Evolutionary conservation across 2,329 filamentous ascomycete genomes (phyloP).

Genomic region (Lasiodiplodia citricola): DNA sequence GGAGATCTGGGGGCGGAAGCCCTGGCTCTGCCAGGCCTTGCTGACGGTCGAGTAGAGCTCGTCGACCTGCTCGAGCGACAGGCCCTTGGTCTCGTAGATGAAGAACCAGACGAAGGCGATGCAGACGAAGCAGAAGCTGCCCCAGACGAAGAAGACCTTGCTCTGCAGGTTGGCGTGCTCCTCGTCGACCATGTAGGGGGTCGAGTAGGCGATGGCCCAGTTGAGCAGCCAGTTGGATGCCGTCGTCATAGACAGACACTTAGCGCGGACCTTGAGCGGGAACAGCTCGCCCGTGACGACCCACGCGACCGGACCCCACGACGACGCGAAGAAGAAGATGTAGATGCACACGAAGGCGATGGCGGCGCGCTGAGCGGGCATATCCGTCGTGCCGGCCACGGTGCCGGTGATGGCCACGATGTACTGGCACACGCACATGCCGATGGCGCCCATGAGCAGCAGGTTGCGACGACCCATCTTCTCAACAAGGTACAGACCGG

Average conservation of each 20-base stretch:
- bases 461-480: slow-evolving; percentile 77
- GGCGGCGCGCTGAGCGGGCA: slow-evolving; percentile 45
- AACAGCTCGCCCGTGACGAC: slow-evolving; percentile 53
- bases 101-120: slow-evolving; percentile 69
- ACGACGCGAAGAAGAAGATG: slow-evolving; percentile 81
- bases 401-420: slow-evolving; percentile 50
- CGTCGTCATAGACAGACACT: slow-evolving; percentile 58
- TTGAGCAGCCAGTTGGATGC: slow-evolving; percentile 62
- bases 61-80: slow-evolving; percentile 79
- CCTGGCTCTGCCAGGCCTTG: slow-evolving; percentile 72
- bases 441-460: slow-evolving; percentile 74
- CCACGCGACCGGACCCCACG: slow-evolving; percentile 80
- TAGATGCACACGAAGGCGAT: slow-evolving; percentile 65
- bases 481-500: slow-evolving; percentile 76
- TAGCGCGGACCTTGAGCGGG: slow-evolving; percentile 54
- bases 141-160: slow-evolving; percentile 62
- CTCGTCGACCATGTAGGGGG: slow-evolving; percentile 73
- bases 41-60: slow-evolving; percentile 76
- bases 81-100: slow-evolving; percentile 78
- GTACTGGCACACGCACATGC: slow-evolving; percentile 64
- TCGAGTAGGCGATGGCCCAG: slow-evolving; percentile 69
- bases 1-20: slow-evolving; percentile 61
- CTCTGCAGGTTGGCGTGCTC: slow-evolving; percentile 67
- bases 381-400: slow-evolving; percentile 42
- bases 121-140: slow-evolving; percentile 58